Evolutionary conservation across 2,329 filamentous ascomycete species (phyloP).

Genomic region (Hypomyces rosellus): DNA sequence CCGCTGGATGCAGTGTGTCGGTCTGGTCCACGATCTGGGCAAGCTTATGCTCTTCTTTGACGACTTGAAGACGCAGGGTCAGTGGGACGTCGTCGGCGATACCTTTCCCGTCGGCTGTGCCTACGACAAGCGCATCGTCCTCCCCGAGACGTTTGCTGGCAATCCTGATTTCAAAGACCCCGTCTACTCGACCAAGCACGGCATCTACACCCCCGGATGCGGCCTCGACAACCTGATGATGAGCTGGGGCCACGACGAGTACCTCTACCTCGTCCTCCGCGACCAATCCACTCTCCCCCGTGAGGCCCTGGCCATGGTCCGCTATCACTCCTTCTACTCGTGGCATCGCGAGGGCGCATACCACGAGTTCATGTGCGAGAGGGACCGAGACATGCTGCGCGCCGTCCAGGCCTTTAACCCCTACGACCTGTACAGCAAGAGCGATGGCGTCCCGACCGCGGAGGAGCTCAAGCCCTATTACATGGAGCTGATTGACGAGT

Average conservation of each 20-base stretch:
- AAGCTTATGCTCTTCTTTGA: slow-evolving; percentile 77
- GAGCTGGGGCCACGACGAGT: slow-evolving; percentile 85
- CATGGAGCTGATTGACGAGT: slow-evolving; percentile 37
- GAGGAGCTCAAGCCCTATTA: slow-evolving; percentile 63
- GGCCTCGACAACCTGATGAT: slow-evolving; percentile 85
- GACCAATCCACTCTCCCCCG: slow-evolving; percentile 71
- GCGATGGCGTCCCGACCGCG: slow-evolving; percentile 68
- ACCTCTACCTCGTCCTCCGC: slow-evolving; percentile 80
- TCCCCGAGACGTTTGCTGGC: slow-evolving; percentile 66
- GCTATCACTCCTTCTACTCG: slow-evolving; percentile 89
- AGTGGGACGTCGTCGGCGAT: slow-evolving; percentile 91
- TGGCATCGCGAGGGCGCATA: slow-evolving; percentile 85
- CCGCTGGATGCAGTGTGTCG: slow-evolving; percentile 74
- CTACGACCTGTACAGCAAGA: slow-evolving; percentile 90
- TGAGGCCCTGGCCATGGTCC: slow-evolving; percentile 85
- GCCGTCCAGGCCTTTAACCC: slow-evolving; percentile 85
- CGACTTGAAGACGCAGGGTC: slow-evolving; percentile 58
- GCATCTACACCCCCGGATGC: slow-evolving; percentile 74
- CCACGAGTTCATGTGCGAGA: slow-evolving; percentile 72
- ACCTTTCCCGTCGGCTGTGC: slow-evolving; percentile 74
- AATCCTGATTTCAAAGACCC: slow-evolving; percentile 70
- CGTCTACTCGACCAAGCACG: slow-evolving; percentile 68
- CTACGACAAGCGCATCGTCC: slow-evolving; percentile 72
- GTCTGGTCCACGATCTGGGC: slow-evolving; percentile 72
- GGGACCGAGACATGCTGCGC: slow-evolving; percentile 72